Evolutionary conservation across 129 eudicot species (phyloP), one percentile per base, ranked within the genome.

Genomic region (Cynara cardunculus): DNA sequence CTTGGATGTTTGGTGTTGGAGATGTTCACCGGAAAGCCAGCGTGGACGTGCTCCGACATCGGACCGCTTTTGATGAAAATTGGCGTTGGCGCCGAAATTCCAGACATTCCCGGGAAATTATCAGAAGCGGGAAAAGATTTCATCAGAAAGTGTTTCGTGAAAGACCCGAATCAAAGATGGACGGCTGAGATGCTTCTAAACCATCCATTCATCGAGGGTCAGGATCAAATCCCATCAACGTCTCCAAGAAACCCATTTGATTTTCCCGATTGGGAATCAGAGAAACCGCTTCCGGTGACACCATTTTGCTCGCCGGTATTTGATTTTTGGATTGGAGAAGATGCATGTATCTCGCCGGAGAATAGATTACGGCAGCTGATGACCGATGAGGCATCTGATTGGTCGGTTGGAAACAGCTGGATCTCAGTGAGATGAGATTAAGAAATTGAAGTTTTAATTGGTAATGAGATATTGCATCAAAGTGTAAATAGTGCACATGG

Each of bases 111-210:
- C 71, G 85, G 72, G 73, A 72, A 75, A 65, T 71, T 90, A 64
- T 90, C 91, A 14, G 89, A 82, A 18, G 85, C 87, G 74, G 97
- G 97, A 76, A 95, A 84, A 73, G 97, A 95, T 83, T 95, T 95
- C 64, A 49, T 95, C 0, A 74, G 70, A 0, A 90, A 85, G 11
- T 95, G 99, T 86, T 90, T 95, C 46, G 64, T 83, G 25, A 92
- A 87, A 80, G 91, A 90, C 8, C 86, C 94, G 25, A 84, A 79
- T 14, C 25, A 78, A 18, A 90, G 99, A 80, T 95, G 99, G 99
- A 95, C 99, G 89, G 97, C 97, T 61, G 91, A 87, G 94, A 90
- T 92, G 99, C 94, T 95, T 74, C 69, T 92, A 32, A 72, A 85
- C 9, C 99, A 95, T 79, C 94, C 97, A 0, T 95, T 92, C 22